Percentiles rank a stretch among this genome's conserved stretches.
These are phyloP conservation scores for Mycena belliarum DNA, from an alignment of 768 basidiomycete species.

Conservation along the genomic window DNA sequence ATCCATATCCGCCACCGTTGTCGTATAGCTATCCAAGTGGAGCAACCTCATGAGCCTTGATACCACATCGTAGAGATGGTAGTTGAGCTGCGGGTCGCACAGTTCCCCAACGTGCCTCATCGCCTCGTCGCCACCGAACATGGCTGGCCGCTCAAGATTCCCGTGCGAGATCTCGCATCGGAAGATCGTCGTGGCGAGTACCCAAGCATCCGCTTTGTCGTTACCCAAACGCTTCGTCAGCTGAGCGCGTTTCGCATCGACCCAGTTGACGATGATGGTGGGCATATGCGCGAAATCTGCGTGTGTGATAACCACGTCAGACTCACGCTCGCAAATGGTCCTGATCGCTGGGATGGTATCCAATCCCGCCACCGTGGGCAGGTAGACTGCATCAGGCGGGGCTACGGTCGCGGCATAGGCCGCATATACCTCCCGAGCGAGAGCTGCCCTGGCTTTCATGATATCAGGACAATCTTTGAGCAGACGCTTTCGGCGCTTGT, in stretches of 20 bases:
- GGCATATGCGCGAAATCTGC: neutral
- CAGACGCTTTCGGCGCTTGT: neutral
- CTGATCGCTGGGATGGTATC: neutral
- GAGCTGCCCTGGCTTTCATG: neutral
- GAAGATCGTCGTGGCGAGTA: neutral
- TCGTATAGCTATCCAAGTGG: neutral
- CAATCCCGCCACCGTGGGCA: neutral
- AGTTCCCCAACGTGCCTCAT: neutral
- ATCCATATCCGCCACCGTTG: conserved; percentile 3
- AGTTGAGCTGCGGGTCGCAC: neutral
- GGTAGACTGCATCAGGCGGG: neutral
- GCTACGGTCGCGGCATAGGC: neutral
- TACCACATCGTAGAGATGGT: neutral
- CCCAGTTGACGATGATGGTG: neutral
- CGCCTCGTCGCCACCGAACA: neutral
- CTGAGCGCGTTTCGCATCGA: neutral
- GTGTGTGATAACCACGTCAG: neutral
- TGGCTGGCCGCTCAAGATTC: neutral
- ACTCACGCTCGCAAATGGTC: neutral
- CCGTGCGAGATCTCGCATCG: neutral
- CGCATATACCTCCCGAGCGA: neutral
- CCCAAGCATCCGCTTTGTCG: neutral
- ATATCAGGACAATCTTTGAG: neutral
- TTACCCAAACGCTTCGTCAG: neutral
- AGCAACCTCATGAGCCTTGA: neutral